Evolutionary conservation across 2,329 filamentous ascomycete species (phyloP).

Genomic region (Pseudogymnoascus sp.): DNA sequence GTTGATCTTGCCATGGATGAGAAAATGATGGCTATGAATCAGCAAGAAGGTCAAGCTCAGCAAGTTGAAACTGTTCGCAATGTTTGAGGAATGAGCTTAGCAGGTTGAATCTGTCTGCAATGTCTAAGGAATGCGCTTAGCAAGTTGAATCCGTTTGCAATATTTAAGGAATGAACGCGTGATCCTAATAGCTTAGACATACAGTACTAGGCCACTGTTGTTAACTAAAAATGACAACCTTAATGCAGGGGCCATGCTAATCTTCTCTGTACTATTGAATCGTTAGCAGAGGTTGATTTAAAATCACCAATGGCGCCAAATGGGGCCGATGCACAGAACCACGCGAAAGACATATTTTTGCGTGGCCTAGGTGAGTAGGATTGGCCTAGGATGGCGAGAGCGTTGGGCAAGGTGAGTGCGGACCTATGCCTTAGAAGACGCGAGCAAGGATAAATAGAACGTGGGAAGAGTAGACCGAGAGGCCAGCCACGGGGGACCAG

Average conservation of each 20-base stretch:
- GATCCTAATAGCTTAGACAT: too few species aligned
- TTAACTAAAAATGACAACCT: slow-evolving; percentile 39
- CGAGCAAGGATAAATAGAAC: slow-evolving; percentile 40
- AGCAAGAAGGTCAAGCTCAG: too few species aligned
- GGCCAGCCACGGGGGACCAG: slow-evolving; percentile 16
- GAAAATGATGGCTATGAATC: too few species aligned
- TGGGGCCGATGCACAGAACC: slow-evolving; percentile 44
- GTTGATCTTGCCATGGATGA: slow-evolving; percentile 30
- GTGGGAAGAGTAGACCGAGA: slow-evolving; percentile 17
- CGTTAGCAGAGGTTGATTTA: too few species aligned
- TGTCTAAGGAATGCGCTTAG: too few species aligned
- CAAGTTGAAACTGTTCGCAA: too few species aligned
- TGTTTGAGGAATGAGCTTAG: too few species aligned
- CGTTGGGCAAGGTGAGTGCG: slow-evolving; percentile 57
- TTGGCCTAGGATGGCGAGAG: slow-evolving; percentile 52
- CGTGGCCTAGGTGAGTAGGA: slow-evolving; percentile 49
- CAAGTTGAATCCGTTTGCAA: too few species aligned
- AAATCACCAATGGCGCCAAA: slow-evolving; percentile 36
- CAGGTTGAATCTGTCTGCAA: too few species aligned
- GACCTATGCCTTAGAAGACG: slow-evolving; percentile 53
- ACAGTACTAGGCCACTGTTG: too few species aligned
- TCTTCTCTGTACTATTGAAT: slow-evolving; percentile 53
- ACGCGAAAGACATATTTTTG: slow-evolving; percentile 53
- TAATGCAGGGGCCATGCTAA: slow-evolving; percentile 83
- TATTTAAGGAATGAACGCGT: too few species aligned